Evolutionary conservation across 2,329 filamentous ascomycete genomes (phyloP).

Genomic region (Fusarium fracticaudum): DNA sequence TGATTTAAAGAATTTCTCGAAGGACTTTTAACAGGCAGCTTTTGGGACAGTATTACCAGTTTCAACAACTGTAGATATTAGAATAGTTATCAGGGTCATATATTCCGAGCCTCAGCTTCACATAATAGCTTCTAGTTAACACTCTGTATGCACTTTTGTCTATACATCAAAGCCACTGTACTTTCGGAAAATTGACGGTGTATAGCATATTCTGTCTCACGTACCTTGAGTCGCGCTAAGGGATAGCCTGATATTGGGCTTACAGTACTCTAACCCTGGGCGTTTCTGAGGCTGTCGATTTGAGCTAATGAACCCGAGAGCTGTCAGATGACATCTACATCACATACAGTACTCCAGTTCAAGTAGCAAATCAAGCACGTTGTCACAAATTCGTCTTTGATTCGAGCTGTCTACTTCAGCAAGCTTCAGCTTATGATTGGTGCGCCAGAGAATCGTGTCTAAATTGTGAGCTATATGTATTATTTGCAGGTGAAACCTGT

Average conservation of each 20-base stretch:
- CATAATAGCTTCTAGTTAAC: no score
- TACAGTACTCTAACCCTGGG: no score
- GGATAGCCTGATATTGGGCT: fast-evolving
- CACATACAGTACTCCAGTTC: background rate
- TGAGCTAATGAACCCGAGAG: background rate
- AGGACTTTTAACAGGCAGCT: background rate
- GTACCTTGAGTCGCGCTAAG: fast-evolving
- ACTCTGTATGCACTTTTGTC: fast-evolving
- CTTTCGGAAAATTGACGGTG: fast-evolving
- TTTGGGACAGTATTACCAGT: no score
- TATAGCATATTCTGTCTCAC: no score
- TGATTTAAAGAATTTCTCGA: fast-evolving
- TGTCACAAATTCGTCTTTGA: background rate
- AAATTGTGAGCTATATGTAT: fast-evolving
- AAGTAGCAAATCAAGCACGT: background rate
- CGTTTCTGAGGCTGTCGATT: no score
- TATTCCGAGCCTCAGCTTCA: fast-evolving
- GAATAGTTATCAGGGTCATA: no score
- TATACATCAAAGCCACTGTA: fast-evolving
- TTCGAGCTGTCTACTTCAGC: background rate
- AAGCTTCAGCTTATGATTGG: background rate
- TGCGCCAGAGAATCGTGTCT: fast-evolving
- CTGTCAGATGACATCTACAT: background rate
- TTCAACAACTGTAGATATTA: no score
- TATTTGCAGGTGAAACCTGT: background rate